These are phyloP conservation scores for Cytospora piceae DNA, from an alignment of 2,329 filamentous ascomycete genomes.

Conservation along the genomic window DNA sequence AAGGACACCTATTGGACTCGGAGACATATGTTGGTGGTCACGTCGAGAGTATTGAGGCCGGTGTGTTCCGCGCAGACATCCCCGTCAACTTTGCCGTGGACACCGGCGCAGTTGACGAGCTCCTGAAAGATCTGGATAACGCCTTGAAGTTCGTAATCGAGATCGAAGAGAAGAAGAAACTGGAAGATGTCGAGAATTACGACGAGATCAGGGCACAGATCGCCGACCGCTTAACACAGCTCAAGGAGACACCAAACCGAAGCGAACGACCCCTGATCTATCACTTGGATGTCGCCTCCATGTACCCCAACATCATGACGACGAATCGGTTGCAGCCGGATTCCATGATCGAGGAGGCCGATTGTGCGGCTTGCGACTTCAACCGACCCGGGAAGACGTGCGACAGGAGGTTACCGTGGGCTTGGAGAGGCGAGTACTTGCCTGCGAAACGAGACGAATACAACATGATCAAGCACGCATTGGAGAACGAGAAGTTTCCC, in stretches of 20 bases:
- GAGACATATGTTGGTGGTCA: slow-evolving; percentile 98
- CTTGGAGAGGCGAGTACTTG: slow-evolving; percentile 96
- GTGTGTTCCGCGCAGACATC: slow-evolving; percentile 94
- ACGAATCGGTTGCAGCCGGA: slow-evolving; percentile 97
- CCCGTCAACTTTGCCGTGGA: slow-evolving; percentile 95
- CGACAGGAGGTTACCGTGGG: slow-evolving; percentile 91
- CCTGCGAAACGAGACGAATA: slow-evolving; percentile 97
- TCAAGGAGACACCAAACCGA: slow-evolving; percentile 84
- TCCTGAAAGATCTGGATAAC: slow-evolving; percentile 82
- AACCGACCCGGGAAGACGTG: slow-evolving; percentile 97
- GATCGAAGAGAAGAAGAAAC: slow-evolving; percentile 80
- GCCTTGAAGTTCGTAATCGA: slow-evolving; percentile 86
- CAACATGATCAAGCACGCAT: slow-evolving; percentile 94
- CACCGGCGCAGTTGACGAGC: slow-evolving; percentile 83
- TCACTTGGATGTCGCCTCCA: slow-evolving; percentile 96
- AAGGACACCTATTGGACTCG: slow-evolving; percentile 92
- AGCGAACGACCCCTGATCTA: slow-evolving; percentile 90
- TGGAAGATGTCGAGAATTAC: slow-evolving; percentile 81
- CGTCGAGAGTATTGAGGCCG: slow-evolving; percentile 98
- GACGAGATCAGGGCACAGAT: slow-evolving; percentile 87
- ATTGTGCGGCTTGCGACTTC: slow-evolving; percentile 97
- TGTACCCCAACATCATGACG: slow-evolving; percentile 99
- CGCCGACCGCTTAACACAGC: slow-evolving; percentile 65
- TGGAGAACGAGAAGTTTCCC: slow-evolving; percentile 92
- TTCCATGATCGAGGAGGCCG: slow-evolving; percentile 97